Evolutionary conservation across 2,329 filamentous ascomycete genomes (phyloP).

Genomic region (Thielaviopsis ethacetica): DNA sequence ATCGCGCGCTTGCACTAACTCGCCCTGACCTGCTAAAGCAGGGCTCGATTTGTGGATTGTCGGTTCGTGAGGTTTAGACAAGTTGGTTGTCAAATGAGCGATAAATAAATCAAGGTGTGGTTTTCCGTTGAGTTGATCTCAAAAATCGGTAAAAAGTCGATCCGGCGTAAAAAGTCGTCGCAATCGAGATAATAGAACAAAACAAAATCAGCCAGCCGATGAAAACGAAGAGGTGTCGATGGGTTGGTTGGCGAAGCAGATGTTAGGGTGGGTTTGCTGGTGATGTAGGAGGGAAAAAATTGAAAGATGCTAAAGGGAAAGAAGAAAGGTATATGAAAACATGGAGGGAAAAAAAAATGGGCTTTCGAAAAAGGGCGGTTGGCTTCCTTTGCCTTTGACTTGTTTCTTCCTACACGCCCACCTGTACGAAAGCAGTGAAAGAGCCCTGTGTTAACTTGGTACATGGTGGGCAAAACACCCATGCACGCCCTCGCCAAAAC

Average conservation of each 20-base stretch:
- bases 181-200: slow-evolving; percentile 8
- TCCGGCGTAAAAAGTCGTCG: slow-evolving; percentile 9
- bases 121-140: neutral
- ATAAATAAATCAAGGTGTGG: neutral
- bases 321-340: slow-evolving; percentile 14
- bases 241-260: neutral
- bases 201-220: slow-evolving; percentile 9
- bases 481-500: neutral
- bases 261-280: slow-evolving; percentile 2
- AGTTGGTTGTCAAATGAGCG: neutral
- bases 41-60: slow-evolving; percentile 5
- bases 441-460: neutral
- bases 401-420: neutral
- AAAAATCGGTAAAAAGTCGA: slow-evolving; percentile 5
- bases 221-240: slow-evolving; percentile 1
- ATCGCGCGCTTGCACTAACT: neutral
- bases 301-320: neutral
- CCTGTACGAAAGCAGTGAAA: neutral
- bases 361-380: slow-evolving; percentile 2
- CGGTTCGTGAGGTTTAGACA: neutral
- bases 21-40: slow-evolving; percentile 11
- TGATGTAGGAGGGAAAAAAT: slow-evolving; percentile 11
- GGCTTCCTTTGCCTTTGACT: neutral
- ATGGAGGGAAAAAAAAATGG: slow-evolving; percentile 6
- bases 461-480: neutral